Percentiles rank a stretch among this genome's conserved stretches.
These are phyloP conservation scores for Eimeria mitis DNA, from an alignment of 169 alveolate genomes.

Conservation along the genomic window DNA sequence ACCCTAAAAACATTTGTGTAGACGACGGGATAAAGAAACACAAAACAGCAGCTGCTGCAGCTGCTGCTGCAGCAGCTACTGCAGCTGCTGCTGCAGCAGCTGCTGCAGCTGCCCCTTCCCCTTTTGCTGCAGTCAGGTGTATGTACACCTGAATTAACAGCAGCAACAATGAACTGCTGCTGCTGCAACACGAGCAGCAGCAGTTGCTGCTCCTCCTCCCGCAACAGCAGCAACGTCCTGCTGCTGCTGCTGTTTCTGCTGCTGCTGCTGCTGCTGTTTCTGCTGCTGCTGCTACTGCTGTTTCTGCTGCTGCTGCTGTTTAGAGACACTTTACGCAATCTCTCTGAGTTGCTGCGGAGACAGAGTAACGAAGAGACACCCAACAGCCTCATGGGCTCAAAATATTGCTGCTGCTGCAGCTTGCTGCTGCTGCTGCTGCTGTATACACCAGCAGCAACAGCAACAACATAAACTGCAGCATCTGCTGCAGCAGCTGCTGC, in stretches of 20 bases:
- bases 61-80: not conserved
- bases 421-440: not conserved
- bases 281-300: not conserved
- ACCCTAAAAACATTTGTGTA: not conserved
- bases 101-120: not conserved
- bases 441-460: not conserved
- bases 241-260: not conserved
- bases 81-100: not conserved
- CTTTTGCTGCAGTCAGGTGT: not conserved
- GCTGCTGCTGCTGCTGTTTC: not conserved
- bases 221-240: not conserved
- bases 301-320: slow-evolving; percentile 7
- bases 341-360: not conserved
- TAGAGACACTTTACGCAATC: not conserved
- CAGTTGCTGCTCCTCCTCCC: not conserved
- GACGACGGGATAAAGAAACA: not conserved
- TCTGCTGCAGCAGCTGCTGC: not conserved
- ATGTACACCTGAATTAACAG: not conserved
- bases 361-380: too few relatives aligned
- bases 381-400: too few relatives aligned
- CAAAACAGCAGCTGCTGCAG: not conserved
- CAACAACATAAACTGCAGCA: not conserved
- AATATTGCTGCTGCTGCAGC: not conserved
- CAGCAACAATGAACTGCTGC: not conserved
- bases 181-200: not conserved